These are phyloP conservation scores for Hevea brasiliensis DNA, from an alignment of 345 rosid species.

Conservation along the genomic window DNA sequence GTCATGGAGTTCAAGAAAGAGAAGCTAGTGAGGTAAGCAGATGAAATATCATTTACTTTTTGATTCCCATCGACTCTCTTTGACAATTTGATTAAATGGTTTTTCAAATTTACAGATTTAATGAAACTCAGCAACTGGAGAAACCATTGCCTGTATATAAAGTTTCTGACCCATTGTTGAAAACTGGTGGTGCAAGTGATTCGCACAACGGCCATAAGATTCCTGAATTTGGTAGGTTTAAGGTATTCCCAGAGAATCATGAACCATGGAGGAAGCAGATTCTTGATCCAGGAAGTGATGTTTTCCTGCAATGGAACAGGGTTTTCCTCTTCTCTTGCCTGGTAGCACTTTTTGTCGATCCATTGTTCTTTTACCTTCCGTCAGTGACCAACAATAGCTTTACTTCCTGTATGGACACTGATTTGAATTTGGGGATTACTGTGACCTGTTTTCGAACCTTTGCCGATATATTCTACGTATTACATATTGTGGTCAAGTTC, in stretches of 20 bases:
- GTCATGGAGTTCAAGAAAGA: constrained; percentile 51
- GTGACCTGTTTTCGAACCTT: constrained; percentile 66
- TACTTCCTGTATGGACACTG: constrained; percentile 59
- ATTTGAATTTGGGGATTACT: constrained; percentile 63
- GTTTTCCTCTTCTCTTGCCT: constrained; percentile 73
- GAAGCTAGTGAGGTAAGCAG: constrained; percentile 53
- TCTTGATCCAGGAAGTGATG: constrained; percentile 71
- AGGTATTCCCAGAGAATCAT: constrained; percentile 58
- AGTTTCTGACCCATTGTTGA: constrained; percentile 39
- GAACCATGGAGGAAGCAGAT: constrained; percentile 46
- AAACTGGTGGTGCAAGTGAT: constrained; percentile 30
- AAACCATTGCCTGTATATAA: constrained; percentile 48
- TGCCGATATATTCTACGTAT: constrained; percentile 64
- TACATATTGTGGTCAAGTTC: constrained; percentile 65
- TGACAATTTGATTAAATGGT: constrained; percentile 5
- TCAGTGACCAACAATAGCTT: constrained; percentile 42
- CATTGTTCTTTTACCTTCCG: constrained; percentile 78
- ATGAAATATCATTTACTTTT: constrained; percentile 1
- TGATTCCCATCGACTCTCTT: neutral
- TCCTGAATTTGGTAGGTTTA: constrained; percentile 49
- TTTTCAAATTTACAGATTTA: constrained; percentile 38
- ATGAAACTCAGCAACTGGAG: constrained; percentile 26
- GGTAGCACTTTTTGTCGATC: constrained; percentile 78
- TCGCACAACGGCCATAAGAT: constrained; percentile 20
- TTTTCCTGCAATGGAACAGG: constrained; percentile 60